Conservation (phyloP, 768 basidiomycete species). For the Terana coerulea region DNA sequence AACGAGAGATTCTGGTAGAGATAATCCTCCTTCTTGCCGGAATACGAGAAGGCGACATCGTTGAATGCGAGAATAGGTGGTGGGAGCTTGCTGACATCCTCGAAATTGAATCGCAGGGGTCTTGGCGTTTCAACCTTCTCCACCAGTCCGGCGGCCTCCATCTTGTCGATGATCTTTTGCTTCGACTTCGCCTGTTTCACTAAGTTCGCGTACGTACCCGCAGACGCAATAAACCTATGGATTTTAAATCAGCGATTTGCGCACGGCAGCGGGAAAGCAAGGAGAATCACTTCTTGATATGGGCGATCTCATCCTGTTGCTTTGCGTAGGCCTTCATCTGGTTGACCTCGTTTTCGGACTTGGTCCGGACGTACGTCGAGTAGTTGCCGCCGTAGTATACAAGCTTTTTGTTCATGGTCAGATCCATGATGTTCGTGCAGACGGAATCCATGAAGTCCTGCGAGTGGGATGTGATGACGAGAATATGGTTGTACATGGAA, state of each 20-base stretch:
- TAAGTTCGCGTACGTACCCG: slow-evolving; percentile 98
- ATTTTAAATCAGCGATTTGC: neutral
- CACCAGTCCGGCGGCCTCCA: slow-evolving; percentile 97
- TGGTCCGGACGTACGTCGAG: slow-evolving; percentile 95
- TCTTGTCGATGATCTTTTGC: slow-evolving; percentile 99
- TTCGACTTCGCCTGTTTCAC: slow-evolving; percentile 99
- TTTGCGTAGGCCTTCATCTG: slow-evolving; percentile 99
- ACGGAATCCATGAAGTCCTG: slow-evolving; percentile 98
- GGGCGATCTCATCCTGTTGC: slow-evolving; percentile 97
- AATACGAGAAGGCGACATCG: slow-evolving; percentile 93
- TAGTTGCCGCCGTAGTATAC: slow-evolving; percentile 97
- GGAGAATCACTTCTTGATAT: slow-evolving; percentile 87
- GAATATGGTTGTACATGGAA: slow-evolving; percentile 97
- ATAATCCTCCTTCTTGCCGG: slow-evolving; percentile 82
- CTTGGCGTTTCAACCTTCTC: slow-evolving; percentile 81
- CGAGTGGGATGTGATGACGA: slow-evolving; percentile 97
- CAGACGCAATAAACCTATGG: slow-evolving; percentile 91
- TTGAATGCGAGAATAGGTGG: slow-evolving; percentile 98
- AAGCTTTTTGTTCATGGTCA: slow-evolving; percentile 88
- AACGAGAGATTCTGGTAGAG: slow-evolving; percentile 89
- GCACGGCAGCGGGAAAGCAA: neutral
- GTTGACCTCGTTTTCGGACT: slow-evolving; percentile 96
- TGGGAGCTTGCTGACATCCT: slow-evolving; percentile 88
- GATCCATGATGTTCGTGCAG: slow-evolving; percentile 98
- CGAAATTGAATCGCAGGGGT: slow-evolving; percentile 90